Percentiles rank a stretch among this genome's conserved stretches.
phyloP scores from a whole-genome alignment of 1,284 basidiomycete species.

The Laetiporus sulphureus region DNA sequence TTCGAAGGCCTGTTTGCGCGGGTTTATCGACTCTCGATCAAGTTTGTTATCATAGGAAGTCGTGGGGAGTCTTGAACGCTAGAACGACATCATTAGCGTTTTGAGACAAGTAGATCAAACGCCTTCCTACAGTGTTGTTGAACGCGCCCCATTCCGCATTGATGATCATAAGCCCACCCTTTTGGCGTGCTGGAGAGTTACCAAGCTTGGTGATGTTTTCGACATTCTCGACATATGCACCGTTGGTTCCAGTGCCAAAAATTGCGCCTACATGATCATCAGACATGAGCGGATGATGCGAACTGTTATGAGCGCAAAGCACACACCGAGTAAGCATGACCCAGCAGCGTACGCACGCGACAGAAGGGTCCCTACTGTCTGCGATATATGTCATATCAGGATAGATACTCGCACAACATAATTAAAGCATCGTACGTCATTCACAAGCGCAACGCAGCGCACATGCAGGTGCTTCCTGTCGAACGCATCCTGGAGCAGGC shows the following conservation, averaged over 20 bases:
- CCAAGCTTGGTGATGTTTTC: conserved; percentile 81
- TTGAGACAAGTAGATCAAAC: too few relatives aligned
- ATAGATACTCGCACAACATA: too few relatives aligned
- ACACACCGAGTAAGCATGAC: conserved; percentile 73
- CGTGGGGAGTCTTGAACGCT: conserved; percentile 83
- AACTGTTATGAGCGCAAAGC: neutral
- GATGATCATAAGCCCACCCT: conserved; percentile 83
- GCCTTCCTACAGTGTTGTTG: conserved; percentile 70
- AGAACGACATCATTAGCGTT: too few relatives aligned
- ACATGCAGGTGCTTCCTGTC: conserved; percentile 93
- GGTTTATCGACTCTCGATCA: conserved; percentile 92
- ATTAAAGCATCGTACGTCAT: conserved; percentile 71
- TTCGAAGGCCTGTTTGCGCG: conserved; percentile 90
- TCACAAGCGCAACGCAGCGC: conserved; percentile 90
- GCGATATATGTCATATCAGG: neutral
- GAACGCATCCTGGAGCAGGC: conserved; percentile 89
- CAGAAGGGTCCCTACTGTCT: conserved; percentile 93
- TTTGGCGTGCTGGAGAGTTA: conserved; percentile 47
- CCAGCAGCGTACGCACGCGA: conserved; percentile 90
- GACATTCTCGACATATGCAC: conserved; percentile 90
- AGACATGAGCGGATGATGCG: neutral
- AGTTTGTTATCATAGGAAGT: conserved; percentile 93
- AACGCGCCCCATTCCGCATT: conserved; percentile 99
- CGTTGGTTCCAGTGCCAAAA: conserved; percentile 98
- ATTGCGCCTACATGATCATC: conserved; percentile 49